Percentiles rank a stretch among this genome's conserved stretches.
phyloP scores from a whole-genome alignment of 164 flowering plant genomes.

The Dillenia suffruticosa region DNA sequence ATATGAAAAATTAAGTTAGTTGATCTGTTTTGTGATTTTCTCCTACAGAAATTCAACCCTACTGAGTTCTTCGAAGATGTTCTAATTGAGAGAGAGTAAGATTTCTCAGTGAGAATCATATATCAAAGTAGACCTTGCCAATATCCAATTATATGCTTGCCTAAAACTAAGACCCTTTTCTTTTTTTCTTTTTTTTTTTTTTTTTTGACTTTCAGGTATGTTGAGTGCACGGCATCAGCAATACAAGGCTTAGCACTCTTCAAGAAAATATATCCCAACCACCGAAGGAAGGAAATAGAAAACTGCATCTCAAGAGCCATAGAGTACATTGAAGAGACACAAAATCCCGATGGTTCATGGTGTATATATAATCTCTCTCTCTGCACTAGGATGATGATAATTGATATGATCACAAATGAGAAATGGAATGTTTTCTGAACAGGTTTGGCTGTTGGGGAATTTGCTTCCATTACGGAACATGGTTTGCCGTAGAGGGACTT shows the following conservation, averaged over 20 bases:
- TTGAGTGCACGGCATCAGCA: slow-evolving; percentile 56
- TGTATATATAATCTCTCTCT: neutral
- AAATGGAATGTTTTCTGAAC: neutral
- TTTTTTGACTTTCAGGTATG: slow-evolving; percentile 27
- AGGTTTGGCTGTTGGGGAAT: slow-evolving; percentile 76
- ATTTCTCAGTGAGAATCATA: neutral
- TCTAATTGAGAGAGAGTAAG: slow-evolving; percentile 41
- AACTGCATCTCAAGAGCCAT: slow-evolving; percentile 20
- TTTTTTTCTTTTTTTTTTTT: neutral
- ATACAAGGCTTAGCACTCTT: slow-evolving; percentile 38
- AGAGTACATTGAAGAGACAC: slow-evolving; percentile 22
- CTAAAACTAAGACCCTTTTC: neutral
- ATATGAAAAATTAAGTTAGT: neutral
- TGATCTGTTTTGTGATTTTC: neutral
- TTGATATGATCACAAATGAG: neutral
- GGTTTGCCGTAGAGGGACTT: slow-evolving; percentile 53
- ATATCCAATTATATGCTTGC: neutral
- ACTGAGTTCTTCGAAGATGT: slow-evolving; percentile 41
- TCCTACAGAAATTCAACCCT: slow-evolving; percentile 40
- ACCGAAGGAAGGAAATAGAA: slow-evolving; percentile 37
- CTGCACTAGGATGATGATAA: neutral
- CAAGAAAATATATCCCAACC: slow-evolving; percentile 30
- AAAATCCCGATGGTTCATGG: slow-evolving; percentile 41
- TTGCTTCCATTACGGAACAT: slow-evolving; percentile 58
- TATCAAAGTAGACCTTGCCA: no score